These are phyloP conservation scores for Mrakia frigida DNA, from an alignment of 768 basidiomycete genomes.

Conservation along the genomic window DNA sequence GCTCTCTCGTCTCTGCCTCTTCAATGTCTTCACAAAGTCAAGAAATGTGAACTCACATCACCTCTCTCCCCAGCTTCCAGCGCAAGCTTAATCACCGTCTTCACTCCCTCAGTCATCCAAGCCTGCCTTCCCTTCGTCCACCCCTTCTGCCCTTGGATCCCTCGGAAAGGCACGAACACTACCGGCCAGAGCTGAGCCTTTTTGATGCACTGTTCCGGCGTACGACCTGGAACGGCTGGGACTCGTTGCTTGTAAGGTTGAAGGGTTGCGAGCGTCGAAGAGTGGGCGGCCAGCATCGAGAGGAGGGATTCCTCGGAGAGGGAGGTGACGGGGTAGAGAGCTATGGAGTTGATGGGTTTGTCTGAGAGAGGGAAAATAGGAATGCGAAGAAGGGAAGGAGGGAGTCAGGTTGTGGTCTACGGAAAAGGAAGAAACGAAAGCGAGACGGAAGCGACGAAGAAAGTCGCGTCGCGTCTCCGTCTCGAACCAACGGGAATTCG, in stretches of 20 bases:
- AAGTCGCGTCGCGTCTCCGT: too few relatives aligned
- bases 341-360: conserved; percentile 32
- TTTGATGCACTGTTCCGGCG: conserved; percentile 56
- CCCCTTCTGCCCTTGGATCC: conserved; percentile 52
- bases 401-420: not conserved
- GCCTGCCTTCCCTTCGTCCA: conserved; percentile 63
- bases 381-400: not conserved
- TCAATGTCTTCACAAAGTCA: not conserved
- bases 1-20: not conserved
- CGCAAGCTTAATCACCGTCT: conserved; percentile 53
- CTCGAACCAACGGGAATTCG: too few relatives aligned
- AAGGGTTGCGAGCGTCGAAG: conserved; percentile 32
- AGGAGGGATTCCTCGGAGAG: conserved; percentile 26
- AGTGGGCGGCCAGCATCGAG: conserved; percentile 30
- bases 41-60: conserved; percentile 53
- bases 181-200: conserved; percentile 79
- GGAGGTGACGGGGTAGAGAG: conserved; percentile 34
- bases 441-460: not conserved
- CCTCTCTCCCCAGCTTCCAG: conserved; percentile 49
- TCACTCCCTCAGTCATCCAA: conserved; percentile 73
- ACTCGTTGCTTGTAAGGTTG: conserved; percentile 45
- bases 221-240: conserved; percentile 64
- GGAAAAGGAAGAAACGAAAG: not conserved
- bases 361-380: not conserved
- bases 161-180: conserved; percentile 34